Percentiles rank a stretch among this genome's conserved stretches.
These are phyloP conservation scores for Nicotiana otophora DNA, from an alignment of 257 asterid genomes.

Conservation along the genomic window DNA sequence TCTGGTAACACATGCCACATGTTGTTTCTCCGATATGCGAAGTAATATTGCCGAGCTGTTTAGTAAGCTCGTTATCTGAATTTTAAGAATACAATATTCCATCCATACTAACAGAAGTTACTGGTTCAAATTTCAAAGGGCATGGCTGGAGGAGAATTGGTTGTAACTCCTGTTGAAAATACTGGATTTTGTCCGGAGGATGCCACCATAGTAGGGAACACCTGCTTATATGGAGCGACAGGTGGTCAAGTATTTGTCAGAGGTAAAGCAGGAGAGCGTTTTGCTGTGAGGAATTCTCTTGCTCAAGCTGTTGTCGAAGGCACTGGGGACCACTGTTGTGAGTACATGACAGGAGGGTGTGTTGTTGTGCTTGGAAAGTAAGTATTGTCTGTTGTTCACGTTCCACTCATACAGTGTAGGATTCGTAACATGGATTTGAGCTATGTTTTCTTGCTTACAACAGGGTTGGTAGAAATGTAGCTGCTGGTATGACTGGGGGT, in stretches of 20 bases:
- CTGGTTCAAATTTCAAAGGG: slow-evolving; percentile 41
- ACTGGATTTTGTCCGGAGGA: slow-evolving; percentile 87
- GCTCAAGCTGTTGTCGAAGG: slow-evolving; percentile 99
- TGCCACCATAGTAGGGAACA: slow-evolving; percentile 90
- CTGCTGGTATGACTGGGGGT: slow-evolving; percentile 99
- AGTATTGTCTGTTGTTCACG: slow-evolving; percentile 24
- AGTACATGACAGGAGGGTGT: slow-evolving; percentile 99
- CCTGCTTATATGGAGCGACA: slow-evolving; percentile 96
- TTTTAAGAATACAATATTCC: not conserved
- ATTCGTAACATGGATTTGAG: not conserved
- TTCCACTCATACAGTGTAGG: not conserved
- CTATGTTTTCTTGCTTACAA: slow-evolving; percentile 10
- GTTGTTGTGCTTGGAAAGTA: slow-evolving; percentile 93
- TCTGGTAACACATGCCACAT: slow-evolving; percentile 1
- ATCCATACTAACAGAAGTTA: slow-evolving; percentile 13
- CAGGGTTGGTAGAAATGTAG: slow-evolving; percentile 98
- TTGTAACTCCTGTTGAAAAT: slow-evolving; percentile 68
- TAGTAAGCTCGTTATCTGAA: not conserved
- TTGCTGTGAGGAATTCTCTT: slow-evolving; percentile 93
- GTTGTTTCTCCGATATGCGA: not conserved
- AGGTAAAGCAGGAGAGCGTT: slow-evolving; percentile 97
- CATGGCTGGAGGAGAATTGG: slow-evolving; percentile 97
- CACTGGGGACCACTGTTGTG: slow-evolving; percentile 94
- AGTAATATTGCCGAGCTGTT: not conserved
- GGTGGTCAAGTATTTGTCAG: slow-evolving; percentile 85